Conservation (phyloP, 2,329 filamentous ascomycete genomes). For the Colletotrichum sp. region DNA sequence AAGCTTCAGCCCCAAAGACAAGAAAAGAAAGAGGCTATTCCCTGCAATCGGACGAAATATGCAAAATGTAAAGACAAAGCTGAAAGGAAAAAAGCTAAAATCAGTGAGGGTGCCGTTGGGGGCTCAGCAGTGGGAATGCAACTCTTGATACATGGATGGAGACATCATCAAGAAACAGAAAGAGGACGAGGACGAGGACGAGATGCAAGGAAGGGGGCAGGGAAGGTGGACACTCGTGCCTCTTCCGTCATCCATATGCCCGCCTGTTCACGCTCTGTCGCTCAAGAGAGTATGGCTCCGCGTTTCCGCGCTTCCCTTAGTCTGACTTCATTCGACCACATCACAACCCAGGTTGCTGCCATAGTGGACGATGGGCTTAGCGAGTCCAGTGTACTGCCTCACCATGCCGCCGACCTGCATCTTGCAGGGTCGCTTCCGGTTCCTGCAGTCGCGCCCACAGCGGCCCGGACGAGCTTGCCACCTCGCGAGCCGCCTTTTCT, state of each 20-base stretch:
- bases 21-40: conserved; percentile 14
- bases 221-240: neutral
- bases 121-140: conserved; percentile 9
- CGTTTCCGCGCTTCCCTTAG: neutral
- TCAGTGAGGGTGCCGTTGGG: neutral
- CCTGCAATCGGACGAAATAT: neutral
- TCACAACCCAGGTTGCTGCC: neutral
- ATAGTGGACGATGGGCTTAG: neutral
- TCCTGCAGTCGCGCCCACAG: conserved; percentile 19
- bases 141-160: conserved; percentile 18
- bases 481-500: conserved; percentile 16
- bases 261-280: neutral
- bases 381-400: conserved; percentile 17
- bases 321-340: conserved; percentile 9
- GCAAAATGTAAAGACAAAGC: conserved; percentile 7
- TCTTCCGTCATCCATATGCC: conserved; percentile 5
- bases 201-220: neutral
- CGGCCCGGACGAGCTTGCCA: conserved; percentile 12
- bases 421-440: conserved; percentile 11
- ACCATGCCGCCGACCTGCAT: conserved; percentile 17
- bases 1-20: conserved; percentile 3
- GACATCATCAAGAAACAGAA: neutral
- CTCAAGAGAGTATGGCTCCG: neutral
- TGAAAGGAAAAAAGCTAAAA: conserved; percentile 8
- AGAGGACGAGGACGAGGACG: neutral